These are phyloP conservation scores for Epipyxis sp. DNA, from an alignment of 108 stramenopile species.

Conservation along the genomic window DNA sequence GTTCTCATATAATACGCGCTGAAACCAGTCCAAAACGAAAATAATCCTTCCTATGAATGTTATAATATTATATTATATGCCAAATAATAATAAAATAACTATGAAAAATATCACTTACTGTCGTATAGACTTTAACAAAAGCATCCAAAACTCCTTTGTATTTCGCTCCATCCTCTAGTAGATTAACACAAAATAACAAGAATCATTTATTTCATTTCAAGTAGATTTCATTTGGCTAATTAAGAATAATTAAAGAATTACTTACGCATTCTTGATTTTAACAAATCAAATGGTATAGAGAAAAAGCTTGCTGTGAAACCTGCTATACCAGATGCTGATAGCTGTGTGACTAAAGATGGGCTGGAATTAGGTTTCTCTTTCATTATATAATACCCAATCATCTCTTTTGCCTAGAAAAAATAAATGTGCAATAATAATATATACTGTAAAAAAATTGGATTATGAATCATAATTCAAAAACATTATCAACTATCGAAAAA, in stretches of 20 bases:
- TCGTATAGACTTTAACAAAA: not conserved
- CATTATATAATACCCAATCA: slow-evolving; percentile 37
- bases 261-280: slow-evolving; percentile 81
- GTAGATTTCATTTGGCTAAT: not conserved
- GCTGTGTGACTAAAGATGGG: slow-evolving; percentile 73
- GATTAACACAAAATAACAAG: not conserved
- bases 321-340: slow-evolving; percentile 52
- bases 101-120: not conserved
- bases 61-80: not conserved
- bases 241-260: too few species aligned
- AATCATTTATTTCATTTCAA: not conserved
- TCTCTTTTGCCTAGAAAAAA: slow-evolving; percentile 45
- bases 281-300: slow-evolving; percentile 92
- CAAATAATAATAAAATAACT: not conserved
- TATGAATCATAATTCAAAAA: too few species aligned
- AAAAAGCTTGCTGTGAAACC: slow-evolving; percentile 94
- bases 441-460: too few species aligned
- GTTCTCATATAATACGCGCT: slow-evolving; percentile 92
- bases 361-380: slow-evolving; percentile 27
- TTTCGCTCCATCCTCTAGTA: slow-evolving; percentile 16
- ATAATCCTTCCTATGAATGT: slow-evolving; percentile 68
- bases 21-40: slow-evolving; percentile 90
- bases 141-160: slow-evolving; percentile 17
- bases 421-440: not conserved
- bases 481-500: too few species aligned